phyloP scores from a whole-genome alignment of 768 basidiomycete genomes.

The Gloeostereum incarnatum region DNA sequence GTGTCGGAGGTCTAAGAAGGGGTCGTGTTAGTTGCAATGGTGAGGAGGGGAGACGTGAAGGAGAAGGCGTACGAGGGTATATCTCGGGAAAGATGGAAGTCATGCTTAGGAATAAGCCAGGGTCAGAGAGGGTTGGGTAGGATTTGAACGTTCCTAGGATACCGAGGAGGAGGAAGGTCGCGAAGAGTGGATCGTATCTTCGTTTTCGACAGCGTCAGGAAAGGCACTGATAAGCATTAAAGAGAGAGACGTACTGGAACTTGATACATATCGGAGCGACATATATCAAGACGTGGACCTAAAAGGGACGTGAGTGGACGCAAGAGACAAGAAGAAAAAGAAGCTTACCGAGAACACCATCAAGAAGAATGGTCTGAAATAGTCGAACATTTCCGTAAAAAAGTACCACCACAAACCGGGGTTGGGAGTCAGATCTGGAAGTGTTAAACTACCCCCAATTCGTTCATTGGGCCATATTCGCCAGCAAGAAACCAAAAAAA shows the following conservation, averaged over 20 bases:
- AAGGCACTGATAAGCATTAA: background rate
- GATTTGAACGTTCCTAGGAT: conserved; percentile 81
- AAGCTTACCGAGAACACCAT: conserved; percentile 80
- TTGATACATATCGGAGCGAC: conserved; percentile 80
- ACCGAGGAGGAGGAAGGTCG: conserved; percentile 66
- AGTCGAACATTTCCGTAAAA: conserved; percentile 99
- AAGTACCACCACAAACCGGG: conserved; percentile 99
- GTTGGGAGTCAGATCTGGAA: conserved; percentile 90
- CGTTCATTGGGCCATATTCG: conserved; percentile 3
- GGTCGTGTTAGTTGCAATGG: too few relatives aligned
- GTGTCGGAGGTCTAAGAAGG: conserved; percentile 67
- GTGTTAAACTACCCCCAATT: conserved; percentile 44
- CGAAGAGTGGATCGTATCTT: conserved; percentile 82
- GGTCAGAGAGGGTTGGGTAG: conserved; percentile 86
- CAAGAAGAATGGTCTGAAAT: conserved; percentile 92
- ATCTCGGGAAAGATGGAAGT: conserved; percentile 77
- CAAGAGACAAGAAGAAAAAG: background rate
- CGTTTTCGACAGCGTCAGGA: too few relatives aligned
- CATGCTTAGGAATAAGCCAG: conserved; percentile 78
- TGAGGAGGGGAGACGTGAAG: conserved; percentile 2
- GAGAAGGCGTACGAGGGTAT: conserved; percentile 55
- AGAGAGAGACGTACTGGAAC: conserved; percentile 57
- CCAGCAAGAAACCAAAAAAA: conserved; percentile 4
- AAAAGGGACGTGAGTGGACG: background rate
- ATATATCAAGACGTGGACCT: conserved; percentile 82